Conservation (phyloP, 2,329 filamentous ascomycete genomes). For the Cercospora canescens region DNA sequence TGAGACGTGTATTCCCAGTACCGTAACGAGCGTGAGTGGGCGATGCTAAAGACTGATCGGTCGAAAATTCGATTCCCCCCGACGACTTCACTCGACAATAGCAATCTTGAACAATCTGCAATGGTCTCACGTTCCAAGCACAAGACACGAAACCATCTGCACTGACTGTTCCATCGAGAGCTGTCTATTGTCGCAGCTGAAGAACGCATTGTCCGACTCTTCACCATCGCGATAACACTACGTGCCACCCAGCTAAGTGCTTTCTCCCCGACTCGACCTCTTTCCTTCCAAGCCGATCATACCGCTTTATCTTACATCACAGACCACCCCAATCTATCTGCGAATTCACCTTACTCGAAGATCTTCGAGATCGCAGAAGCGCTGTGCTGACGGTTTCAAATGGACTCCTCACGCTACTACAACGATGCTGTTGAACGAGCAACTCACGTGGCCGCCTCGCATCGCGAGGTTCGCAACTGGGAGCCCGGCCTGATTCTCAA, state of each 20-base stretch:
- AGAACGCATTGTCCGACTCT: neutral
- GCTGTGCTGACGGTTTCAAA: neutral
- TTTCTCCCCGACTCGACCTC: neutral
- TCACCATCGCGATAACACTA: neutral
- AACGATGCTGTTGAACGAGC: neutral
- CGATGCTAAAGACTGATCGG: neutral
- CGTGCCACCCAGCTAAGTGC: neutral
- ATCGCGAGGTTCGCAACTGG: slow-evolving; percentile 11
- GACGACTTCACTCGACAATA: neutral
- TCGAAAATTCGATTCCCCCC: neutral
- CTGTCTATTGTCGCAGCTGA: neutral
- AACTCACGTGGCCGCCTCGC: neutral
- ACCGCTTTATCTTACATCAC: neutral
- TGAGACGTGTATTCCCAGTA: neutral
- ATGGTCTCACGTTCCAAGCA: neutral
- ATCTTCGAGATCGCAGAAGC: neutral
- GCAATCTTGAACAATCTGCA: neutral
- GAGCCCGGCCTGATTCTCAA: slow-evolving; percentile 29
- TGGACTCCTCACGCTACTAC: slow-evolving; percentile 4
- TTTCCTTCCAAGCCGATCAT: neutral
- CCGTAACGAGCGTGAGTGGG: neutral
- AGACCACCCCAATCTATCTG: neutral
- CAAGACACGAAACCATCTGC: neutral
- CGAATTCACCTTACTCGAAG: neutral
- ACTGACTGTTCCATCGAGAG: neutral